Conservation (phyloP, 805 yeast species). For the Saccharomyces cerevisiae region DNA sequence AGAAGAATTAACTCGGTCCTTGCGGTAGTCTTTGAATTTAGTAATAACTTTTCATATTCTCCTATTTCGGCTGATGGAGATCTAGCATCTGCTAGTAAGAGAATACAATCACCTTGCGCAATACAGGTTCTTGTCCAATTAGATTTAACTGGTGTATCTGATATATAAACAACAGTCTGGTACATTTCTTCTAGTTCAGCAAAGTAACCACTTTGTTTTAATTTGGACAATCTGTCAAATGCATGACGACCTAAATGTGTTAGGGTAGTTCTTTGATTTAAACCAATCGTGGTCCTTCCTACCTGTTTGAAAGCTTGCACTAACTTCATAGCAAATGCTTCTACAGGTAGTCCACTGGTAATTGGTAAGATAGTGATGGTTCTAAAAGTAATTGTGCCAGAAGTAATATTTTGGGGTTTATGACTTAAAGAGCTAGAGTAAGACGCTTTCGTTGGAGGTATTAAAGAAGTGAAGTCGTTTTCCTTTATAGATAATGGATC, state of each 20-base stretch:
- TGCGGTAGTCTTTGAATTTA: constrained; percentile 73
- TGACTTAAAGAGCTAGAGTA: constrained; percentile 5
- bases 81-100: constrained; percentile 77
- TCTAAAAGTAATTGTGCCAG: constrained; percentile 39
- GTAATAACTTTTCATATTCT: constrained; percentile 71
- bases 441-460: constrained; percentile 25
- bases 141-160: constrained; percentile 75
- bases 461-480: constrained; percentile 26
- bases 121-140: constrained; percentile 90
- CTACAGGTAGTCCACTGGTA: constrained; percentile 72
- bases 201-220: constrained; percentile 82
- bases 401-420: constrained; percentile 10
- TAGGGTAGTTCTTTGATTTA: constrained; percentile 77
- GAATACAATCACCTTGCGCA: constrained; percentile 90
- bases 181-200: constrained; percentile 85
- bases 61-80: constrained; percentile 61
- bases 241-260: constrained; percentile 85
- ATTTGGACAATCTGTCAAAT: constrained; percentile 76
- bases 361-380: constrained; percentile 83
- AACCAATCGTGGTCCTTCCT: constrained; percentile 63
- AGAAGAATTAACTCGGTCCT: constrained; percentile 77
- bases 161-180: constrained; percentile 81
- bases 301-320: constrained; percentile 63
- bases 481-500: constrained; percentile 1
- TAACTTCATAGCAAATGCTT: constrained; percentile 71